Evolutionary conservation across 2,329 filamentous ascomycete genomes (phyloP), one percentile per base, ranked within the genome.

Genomic region (Cercospora beticola): DNA sequence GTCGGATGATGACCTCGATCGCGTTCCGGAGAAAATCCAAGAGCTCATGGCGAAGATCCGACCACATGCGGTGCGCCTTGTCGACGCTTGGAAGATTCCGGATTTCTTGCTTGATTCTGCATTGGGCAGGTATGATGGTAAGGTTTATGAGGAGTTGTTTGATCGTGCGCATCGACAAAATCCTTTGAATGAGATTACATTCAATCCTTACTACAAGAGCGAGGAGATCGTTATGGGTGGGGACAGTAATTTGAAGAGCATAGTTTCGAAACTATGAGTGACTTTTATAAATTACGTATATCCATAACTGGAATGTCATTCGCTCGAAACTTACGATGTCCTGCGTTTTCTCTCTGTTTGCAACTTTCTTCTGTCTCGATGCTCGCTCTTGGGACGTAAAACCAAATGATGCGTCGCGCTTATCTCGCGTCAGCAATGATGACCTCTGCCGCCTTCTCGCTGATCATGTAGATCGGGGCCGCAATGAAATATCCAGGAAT

Each of bases 391-490:
- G 18, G 23, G 18, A 57, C 28, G 23, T 4, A 9, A 26, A 18
- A n/a, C n/a, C n/a, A n/a, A n/a, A n/a, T n/a, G n/a, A n/a, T 49
- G n/a, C 18, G 0, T 23, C 23, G 28, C 5, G n/a, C 31, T 59
- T 33, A 31, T 36, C 36, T 23, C 21, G 56, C 63, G 54, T 65
- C 63, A 9, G 33, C 61, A 18, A 82, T 63, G 64, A 89, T 88
- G 8, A 83, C 83, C 74, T 88, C 86, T 1, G 86, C 84, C 0
- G 88, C 87, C 81, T 89, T 90, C 80, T 89, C 87, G 0, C 81
- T 82, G 5, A 86, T 80, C 77, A 89, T 86, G 70, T 86, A 87
- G 0, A 83, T 83, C 0, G 86, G 81, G 0, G 84, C 76, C 5
- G 82, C 81, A 21, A 83, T 81, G 72, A 85, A 87, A 65, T 81